phyloP scores from a whole-genome alignment of 2,329 filamentous ascomycete genomes.

The Zymoseptoria brevis region DNA sequence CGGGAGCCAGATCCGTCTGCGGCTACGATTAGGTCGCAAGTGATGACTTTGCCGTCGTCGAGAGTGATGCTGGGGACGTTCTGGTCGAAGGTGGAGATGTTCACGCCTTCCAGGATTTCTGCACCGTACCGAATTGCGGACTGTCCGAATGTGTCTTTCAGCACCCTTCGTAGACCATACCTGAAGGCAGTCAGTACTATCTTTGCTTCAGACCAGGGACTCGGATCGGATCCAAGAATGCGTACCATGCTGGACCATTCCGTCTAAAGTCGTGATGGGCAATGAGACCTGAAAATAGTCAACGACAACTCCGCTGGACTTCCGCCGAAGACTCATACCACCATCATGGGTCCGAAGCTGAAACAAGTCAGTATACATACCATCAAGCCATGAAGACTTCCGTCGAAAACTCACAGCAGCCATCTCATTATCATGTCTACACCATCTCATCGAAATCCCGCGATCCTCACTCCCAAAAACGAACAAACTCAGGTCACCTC shows the following conservation, averaged over 20 bases:
- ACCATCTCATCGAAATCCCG: too few species aligned
- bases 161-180: neutral
- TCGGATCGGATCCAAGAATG: neutral
- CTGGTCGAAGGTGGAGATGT: neutral
- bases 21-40: conserved; percentile 4
- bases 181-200: neutral
- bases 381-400: neutral
- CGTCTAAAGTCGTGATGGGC: conserved; percentile 2
- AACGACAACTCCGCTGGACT: neutral
- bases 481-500: conserved; percentile 1
- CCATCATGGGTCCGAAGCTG: neutral
- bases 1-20: conserved; percentile 5
- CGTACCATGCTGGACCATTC: neutral
- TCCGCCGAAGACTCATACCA: neutral
- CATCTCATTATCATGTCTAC: neutral
- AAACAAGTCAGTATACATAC: neutral
- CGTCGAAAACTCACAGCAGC: conserved; percentile 1
- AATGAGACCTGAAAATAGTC: neutral
- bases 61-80: neutral
- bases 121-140: neutral
- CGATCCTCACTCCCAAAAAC: too few species aligned
- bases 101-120: conserved; percentile 1
- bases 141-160: neutral
- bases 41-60: neutral
- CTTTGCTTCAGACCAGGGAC: too few species aligned